A percentile compares a stretch with the other conserved stretches of the same genome.
phyloP scores from a whole-genome alignment of 306 rosid species.

The Hippophae gyantsensis region DNA sequence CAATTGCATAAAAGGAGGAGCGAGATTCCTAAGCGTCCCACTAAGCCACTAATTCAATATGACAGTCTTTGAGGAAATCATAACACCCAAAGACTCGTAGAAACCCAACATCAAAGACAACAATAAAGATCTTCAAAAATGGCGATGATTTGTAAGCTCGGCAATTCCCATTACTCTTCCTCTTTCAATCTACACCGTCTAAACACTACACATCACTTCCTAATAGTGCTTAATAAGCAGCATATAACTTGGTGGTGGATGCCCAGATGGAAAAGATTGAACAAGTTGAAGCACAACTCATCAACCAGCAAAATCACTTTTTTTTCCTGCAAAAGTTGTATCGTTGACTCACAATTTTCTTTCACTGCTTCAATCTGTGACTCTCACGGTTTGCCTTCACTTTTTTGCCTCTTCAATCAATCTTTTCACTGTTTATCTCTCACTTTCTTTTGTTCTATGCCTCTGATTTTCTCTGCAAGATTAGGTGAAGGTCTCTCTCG shows the following conservation, averaged over 20 bases:
- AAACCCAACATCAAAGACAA: neutral
- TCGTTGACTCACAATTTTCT: conserved; percentile 35
- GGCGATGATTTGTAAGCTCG: conserved; percentile 2
- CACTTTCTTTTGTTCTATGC: conserved; percentile 15
- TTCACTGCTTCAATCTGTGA: conserved; percentile 31
- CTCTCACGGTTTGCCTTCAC: conserved; percentile 31
- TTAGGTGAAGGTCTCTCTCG: conserved; percentile 23
- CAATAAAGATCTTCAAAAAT: neutral
- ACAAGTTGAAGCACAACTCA: neutral
- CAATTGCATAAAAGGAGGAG: too few species aligned
- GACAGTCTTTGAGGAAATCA: too few species aligned
- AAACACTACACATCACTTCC: neutral
- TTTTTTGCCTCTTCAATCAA: conserved; percentile 43
- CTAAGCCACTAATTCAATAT: too few species aligned
- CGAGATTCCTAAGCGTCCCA: too few species aligned
- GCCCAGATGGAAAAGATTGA: conserved; percentile 11
- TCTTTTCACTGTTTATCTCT: conserved; percentile 16
- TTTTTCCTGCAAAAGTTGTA: conserved; percentile 36
- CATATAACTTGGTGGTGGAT: conserved; percentile 2
- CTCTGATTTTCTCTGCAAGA: conserved; percentile 18
- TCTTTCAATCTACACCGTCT: neutral
- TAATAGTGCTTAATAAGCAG: conserved; percentile 5
- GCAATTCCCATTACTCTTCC: conserved; percentile 10
- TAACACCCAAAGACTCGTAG: too few species aligned
- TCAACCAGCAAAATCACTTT: neutral